These are phyloP conservation scores for Trypanosoma avium DNA, from an alignment of 208 protist species.

Conservation along the genomic window DNA sequence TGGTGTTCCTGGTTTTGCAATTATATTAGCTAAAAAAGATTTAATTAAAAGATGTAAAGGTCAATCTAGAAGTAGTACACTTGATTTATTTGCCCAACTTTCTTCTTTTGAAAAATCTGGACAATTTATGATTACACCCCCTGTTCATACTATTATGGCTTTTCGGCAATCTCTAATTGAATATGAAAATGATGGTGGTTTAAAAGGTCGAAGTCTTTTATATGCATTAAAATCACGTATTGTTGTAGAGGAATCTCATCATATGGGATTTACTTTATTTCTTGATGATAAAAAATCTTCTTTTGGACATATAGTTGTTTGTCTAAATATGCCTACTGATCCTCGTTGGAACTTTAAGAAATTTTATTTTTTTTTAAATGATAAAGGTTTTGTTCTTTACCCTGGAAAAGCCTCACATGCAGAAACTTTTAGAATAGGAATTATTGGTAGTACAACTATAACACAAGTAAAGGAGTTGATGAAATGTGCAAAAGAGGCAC, in stretches of 20 bases:
- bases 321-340: slow-evolving; percentile 78
- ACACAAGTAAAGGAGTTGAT: slow-evolving; percentile 51
- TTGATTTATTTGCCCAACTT: slow-evolving; percentile 75
- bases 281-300: slow-evolving; percentile 53
- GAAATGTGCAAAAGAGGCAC: slow-evolving; percentile 46
- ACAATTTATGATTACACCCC: slow-evolving; percentile 80
- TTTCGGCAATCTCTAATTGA: slow-evolving; percentile 74
- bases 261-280: slow-evolving; percentile 79
- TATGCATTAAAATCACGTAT: slow-evolving; percentile 64
- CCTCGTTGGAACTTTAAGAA: slow-evolving; percentile 84
- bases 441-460: slow-evolving; percentile 73
- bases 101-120: slow-evolving; percentile 63
- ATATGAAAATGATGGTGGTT: slow-evolving; percentile 72
- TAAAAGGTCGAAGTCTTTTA: slow-evolving; percentile 36
- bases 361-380: slow-evolving; percentile 80
- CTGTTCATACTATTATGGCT: slow-evolving; percentile 82
- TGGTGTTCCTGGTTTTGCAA: slow-evolving; percentile 82
- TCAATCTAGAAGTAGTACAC: slow-evolving; percentile 45
- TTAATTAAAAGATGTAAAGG: slow-evolving; percentile 57
- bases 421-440: slow-evolving; percentile 85
- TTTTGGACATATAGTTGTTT: slow-evolving; percentile 80
- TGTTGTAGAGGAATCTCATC: slow-evolving; percentile 48
- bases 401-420: slow-evolving; percentile 84
- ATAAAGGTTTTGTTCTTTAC: slow-evolving; percentile 77
- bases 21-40: slow-evolving; percentile 51